phyloP scores from a whole-genome alignment of 257 asterid species.

The Striga asiatica region DNA sequence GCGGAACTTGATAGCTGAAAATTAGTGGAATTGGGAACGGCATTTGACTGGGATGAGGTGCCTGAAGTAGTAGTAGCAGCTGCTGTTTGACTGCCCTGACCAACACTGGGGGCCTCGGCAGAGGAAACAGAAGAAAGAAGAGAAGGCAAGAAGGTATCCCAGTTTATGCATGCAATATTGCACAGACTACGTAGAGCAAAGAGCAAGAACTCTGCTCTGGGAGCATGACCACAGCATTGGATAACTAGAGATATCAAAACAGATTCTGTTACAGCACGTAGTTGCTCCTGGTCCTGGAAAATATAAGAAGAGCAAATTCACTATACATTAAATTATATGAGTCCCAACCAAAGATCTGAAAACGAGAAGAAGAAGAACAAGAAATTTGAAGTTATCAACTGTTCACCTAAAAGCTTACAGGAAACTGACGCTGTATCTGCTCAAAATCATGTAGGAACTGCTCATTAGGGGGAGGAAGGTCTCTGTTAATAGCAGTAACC shows the following conservation, averaged over 20 bases:
- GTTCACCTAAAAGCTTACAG: slow-evolving; percentile 36
- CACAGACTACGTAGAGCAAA: slow-evolving; percentile 75
- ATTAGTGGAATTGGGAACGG: slow-evolving; percentile 37
- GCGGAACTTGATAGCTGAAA: slow-evolving; percentile 78
- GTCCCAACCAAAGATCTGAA: slow-evolving; percentile 10
- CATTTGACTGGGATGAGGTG: slow-evolving; percentile 55
- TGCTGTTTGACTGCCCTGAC: slow-evolving; percentile 56
- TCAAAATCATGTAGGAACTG: slow-evolving; percentile 77
- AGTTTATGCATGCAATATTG: slow-evolving; percentile 59
- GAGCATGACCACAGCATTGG: slow-evolving; percentile 86
- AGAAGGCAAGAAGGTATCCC: slow-evolving; percentile 89
- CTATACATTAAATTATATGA: slow-evolving; percentile 6
- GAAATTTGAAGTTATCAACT: neutral
- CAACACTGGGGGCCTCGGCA: slow-evolving; percentile 55
- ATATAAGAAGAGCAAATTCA: too few relatives aligned
- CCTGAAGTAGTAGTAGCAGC: slow-evolving; percentile 42
- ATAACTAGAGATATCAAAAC: slow-evolving; percentile 66
- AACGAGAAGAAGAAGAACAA: neutral
- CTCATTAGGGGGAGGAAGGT: slow-evolving; percentile 86
- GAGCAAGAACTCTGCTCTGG: slow-evolving; percentile 86
- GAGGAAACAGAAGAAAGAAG: slow-evolving; percentile 84
- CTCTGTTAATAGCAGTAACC: slow-evolving; percentile 77
- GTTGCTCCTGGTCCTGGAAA: slow-evolving; percentile 81
- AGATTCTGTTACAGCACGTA: slow-evolving; percentile 71
- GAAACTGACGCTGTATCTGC: slow-evolving; percentile 68